Evolutionary conservation across 2,329 filamentous ascomycete genomes (phyloP), one percentile per base, ranked within the genome.

Genomic region (Aspergillus vadensis): DNA sequence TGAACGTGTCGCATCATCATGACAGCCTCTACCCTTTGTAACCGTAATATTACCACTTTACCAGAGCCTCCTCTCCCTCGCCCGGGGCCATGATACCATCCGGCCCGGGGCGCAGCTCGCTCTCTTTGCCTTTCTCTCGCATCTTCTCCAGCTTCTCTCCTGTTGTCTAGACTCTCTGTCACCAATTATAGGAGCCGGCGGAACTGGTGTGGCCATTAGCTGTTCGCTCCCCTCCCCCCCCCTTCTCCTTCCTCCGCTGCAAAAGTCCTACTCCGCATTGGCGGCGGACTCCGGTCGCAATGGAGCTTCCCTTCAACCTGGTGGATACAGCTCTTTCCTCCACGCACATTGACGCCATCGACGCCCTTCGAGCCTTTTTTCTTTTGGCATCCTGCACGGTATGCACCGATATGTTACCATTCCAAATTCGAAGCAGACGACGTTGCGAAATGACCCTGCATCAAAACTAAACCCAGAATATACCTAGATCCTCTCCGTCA

Each of bases 401-500:
- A 76, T 65, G 71, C 58, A 54, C 59, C 19, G 41, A 44, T 43
- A 55, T 57, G 39, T 63, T 51, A 47, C 49, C 36, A 44, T 55
- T 58, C 47, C 54, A 55, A 38, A 47, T 30, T 27, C 30, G 41
- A 54, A 21, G 23, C 30, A 36, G 41, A 51, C 55, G 27, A 54
- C 23, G 25, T 56, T 36, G 44, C 54, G 27, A 21, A 52, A 12
- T 58, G n/a, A 36, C 59, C 41, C 55, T 56, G 62, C 59, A 66
- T 63, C 55, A 57, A 65, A 57, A 65, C 64, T 63, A 52, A 58
- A 60, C 57, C 58, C 67, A 59, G 64, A 65, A 60, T 54, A 27
- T 14, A 36, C 12, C 12, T 68, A 80, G 73, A 77, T 85, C 36
- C 70, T 88, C 56, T 71, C 81, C 52, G 76, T 85, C 62, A 81